Evolutionary conservation across 495 filamentous ascomycete species (phyloP), one percentile per base, ranked within the genome.

Genomic region (Entonaema liquescens): DNA sequence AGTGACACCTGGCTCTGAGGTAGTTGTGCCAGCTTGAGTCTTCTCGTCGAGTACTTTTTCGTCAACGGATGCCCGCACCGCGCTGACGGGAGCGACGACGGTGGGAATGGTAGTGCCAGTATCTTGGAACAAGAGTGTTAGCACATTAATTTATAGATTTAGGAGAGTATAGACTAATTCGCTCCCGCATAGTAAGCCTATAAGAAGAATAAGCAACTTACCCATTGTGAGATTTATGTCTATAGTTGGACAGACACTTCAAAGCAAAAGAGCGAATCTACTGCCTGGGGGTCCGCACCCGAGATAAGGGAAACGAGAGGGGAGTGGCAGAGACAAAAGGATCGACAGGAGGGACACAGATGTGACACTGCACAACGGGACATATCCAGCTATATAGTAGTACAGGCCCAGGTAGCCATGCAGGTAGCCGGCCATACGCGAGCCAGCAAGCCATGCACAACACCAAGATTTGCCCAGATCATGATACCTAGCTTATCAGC

Each of bases 21-120:
- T 44, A n/a, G 38, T 40, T 11, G 36, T 12, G 26, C 5, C 38
- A 23, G 35, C 49, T 11, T 54, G 9, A 17, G 36, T 2, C 23
- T 70, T 74, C 61, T 62, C 74, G 11, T 68, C 13, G 38, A 65
- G 49, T 12, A 31, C 68, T 17, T 50, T 70, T 19, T 76, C 59
- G 35, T 76, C 74, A n/a, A 70, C 69, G 8, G 74, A 76, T 26
- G 74, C 62, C 44, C 74, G 65, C 44, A 76, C 72, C 49, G 72
- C 72, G 56, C 72, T 29, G 17, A 74, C 66, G 23, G 72, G 65
- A 9, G 65, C 68, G 28, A 33, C 72, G 25, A 70, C 55, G 50
- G 72, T 76, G n/a, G 68, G 54, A 54, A 74, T 61, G 5, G 74
- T 59, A 35, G 74, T 76, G 21, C 31, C 68, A 15, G 74, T 66